phyloP scores from a whole-genome alignment of 1,139 yeast genomes.

The Yamadazyma spencermartinsiae region DNA sequence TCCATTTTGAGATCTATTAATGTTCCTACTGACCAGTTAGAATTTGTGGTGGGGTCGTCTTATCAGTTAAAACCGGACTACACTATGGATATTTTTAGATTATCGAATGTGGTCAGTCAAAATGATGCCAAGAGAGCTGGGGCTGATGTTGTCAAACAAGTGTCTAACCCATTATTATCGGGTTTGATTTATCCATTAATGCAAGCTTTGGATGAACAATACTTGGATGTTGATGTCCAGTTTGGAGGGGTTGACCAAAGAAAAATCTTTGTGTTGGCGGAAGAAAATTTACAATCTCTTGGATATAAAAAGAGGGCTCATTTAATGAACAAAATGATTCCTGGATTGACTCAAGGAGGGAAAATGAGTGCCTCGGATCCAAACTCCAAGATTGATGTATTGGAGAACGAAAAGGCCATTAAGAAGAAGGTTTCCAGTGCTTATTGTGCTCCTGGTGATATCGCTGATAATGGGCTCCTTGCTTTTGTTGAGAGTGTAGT shows the following conservation, averaged over 20 bases:
- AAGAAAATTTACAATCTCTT: conserved; percentile 80
- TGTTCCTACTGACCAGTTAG: conserved; percentile 87
- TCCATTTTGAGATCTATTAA: conserved; percentile 81
- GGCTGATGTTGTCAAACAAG: conserved; percentile 99
- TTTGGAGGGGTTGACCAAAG: conserved; percentile 99
- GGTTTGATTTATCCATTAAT: conserved; percentile 96
- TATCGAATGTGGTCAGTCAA: conserved; percentile 82
- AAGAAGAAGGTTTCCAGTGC: conserved; percentile 92
- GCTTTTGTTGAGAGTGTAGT: conserved; percentile 83
- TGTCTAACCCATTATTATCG: conserved; percentile 85
- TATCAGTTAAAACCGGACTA: conserved; percentile 79
- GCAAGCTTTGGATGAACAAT: conserved; percentile 98
- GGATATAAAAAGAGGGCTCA: conserved; percentile 98
- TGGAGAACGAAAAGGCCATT: conserved; percentile 85
- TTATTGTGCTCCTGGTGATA: conserved; percentile 92
- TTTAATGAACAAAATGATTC: conserved; percentile 98
- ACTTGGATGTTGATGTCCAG: conserved; percentile 86
- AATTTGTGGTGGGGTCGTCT: conserved; percentile 82
- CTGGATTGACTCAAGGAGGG: conserved; percentile 95
- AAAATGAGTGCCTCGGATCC: conserved; percentile 99
- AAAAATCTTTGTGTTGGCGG: conserved; percentile 95
- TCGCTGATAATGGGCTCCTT: conserved; percentile 86
- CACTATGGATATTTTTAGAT: conserved; percentile 83
- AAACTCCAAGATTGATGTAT: conserved; percentile 89
- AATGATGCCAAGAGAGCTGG: conserved; percentile 99